Conservation (phyloP, 176 grass and related monocot species). For the Triticum urartu region DNA sequence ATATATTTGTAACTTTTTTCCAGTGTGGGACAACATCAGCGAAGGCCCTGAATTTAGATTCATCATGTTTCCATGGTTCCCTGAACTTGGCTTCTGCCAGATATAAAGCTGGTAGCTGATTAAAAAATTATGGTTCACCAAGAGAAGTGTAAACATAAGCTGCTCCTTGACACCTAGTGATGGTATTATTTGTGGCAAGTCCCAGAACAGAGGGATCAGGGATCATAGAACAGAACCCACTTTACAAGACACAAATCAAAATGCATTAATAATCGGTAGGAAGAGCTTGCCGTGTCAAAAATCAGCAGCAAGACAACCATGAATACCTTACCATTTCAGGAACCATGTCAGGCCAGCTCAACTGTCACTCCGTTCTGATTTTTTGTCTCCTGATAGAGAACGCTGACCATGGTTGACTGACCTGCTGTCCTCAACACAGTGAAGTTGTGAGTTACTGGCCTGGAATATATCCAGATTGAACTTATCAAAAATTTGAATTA, state of each 20-base stretch:
- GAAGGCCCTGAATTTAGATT: constrained; percentile 39
- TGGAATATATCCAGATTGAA: neutral
- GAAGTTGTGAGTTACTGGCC: constrained; percentile 29
- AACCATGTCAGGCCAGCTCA: constrained; percentile 48
- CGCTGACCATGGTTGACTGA: constrained; percentile 35
- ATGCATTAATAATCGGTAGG: neutral
- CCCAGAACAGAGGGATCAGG: neutral
- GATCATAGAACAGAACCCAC: neutral
- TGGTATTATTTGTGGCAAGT: constrained; percentile 12
- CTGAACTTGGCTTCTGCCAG: neutral
- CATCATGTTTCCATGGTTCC: too few relatives aligned
- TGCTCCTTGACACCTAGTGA: constrained; percentile 17
- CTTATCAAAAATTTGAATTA: neutral
- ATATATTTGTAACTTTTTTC: constrained; percentile 25
- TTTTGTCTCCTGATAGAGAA: constrained; percentile 46
- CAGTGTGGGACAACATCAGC: neutral
- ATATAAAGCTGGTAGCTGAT: constrained; percentile 31
- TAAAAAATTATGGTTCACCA: constrained; percentile 7
- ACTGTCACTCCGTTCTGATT: constrained; percentile 35
- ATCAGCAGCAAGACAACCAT: neutral
- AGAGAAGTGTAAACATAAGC: constrained; percentile 25
- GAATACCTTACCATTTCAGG: constrained; percentile 31
- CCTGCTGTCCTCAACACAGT: constrained; percentile 25
- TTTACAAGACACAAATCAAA: constrained; percentile 7
- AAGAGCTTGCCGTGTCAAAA: neutral